Percentiles rank a stretch among this genome's conserved stretches.
phyloP scores from a whole-genome alignment of 208 protist species.

The Crithidia acanthocephali region DNA sequence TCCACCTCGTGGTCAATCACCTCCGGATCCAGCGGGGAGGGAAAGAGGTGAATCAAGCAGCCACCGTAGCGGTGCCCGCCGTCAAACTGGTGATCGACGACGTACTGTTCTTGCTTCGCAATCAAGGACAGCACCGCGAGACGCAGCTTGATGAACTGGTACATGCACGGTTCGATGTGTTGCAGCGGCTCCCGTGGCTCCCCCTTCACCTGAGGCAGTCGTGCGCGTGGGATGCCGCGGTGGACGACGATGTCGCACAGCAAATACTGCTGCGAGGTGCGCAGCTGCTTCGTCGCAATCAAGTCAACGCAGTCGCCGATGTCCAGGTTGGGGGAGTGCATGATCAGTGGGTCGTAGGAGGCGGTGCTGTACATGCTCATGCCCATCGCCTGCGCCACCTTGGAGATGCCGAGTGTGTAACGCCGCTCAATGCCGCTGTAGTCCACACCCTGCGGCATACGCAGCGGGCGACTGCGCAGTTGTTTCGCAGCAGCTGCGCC shows the following conservation, averaged over 20 bases:
- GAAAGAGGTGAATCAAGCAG: conserved; percentile 89
- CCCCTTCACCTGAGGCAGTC: conserved; percentile 57
- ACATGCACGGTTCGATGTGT: conserved; percentile 82
- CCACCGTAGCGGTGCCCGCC: conserved; percentile 80
- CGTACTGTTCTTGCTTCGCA: conserved; percentile 86
- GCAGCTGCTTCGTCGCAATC: conserved; percentile 84
- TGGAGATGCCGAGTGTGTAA: conserved; percentile 77
- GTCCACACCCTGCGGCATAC: conserved; percentile 82
- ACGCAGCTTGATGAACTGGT: conserved; percentile 85
- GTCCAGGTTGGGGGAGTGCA: conserved; percentile 79
- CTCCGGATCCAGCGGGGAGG: conserved; percentile 80
- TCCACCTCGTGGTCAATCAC: conserved; percentile 84
- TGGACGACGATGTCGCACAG: conserved; percentile 85
- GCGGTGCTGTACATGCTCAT: conserved; percentile 88
- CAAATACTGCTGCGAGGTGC: conserved; percentile 81
- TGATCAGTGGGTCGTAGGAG: conserved; percentile 78
- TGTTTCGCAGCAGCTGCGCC: conserved; percentile 81
- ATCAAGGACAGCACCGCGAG: conserved; percentile 72
- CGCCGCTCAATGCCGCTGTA: conserved; percentile 85
- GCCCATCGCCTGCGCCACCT: conserved; percentile 84
- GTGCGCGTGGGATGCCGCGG: conserved; percentile 71
- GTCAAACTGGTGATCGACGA: conserved; percentile 88
- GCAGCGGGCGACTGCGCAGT: conserved; percentile 71
- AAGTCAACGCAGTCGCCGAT: conserved; percentile 87
- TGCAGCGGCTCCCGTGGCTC: conserved; percentile 67